phyloP scores from a whole-genome alignment of 805 yeast species.

The Candida easanensis region DNA sequence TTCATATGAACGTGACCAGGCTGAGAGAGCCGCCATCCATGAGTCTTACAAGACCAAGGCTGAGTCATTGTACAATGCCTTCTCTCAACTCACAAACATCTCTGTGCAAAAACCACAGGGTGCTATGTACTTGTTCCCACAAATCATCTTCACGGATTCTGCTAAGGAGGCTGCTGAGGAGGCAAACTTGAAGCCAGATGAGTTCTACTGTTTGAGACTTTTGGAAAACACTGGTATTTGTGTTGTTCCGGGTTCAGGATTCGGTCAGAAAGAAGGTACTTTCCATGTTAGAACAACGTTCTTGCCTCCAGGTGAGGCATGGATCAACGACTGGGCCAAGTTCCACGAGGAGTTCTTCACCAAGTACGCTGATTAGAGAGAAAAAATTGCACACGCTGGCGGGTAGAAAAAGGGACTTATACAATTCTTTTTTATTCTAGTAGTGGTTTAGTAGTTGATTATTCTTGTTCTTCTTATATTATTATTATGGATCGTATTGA shows the following conservation, averaged over 20 bases:
- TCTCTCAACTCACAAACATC: conserved; percentile 75
- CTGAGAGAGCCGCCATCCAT: conserved; percentile 63
- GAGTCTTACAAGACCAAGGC: conserved; percentile 65
- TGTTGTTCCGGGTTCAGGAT: conserved; percentile 96
- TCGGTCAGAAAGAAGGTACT: conserved; percentile 89
- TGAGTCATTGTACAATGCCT: conserved; percentile 60
- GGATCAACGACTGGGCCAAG: conserved; percentile 74
- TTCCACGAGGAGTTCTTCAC: conserved; percentile 74
- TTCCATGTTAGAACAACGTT: conserved; percentile 95
- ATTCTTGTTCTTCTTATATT: neutral
- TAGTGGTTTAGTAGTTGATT: neutral
- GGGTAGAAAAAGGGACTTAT: no score
- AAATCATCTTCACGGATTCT: conserved; percentile 57
- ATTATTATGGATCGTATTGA: no score
- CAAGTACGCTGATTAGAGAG: conserved; percentile 14
- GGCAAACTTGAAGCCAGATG: conserved; percentile 67
- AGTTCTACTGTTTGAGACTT: conserved; percentile 80
- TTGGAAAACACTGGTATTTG: conserved; percentile 91
- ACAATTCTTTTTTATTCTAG: no score
- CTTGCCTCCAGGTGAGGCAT: conserved; percentile 90
- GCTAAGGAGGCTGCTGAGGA: conserved; percentile 62
- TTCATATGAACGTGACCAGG: conserved; percentile 62
- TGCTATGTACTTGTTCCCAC: conserved; percentile 96
- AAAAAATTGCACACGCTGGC: no score
- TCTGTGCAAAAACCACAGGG: conserved; percentile 90